phyloP scores from a whole-genome alignment of 169 alveolate genomes.

The Cryptosporidium sp. region DNA sequence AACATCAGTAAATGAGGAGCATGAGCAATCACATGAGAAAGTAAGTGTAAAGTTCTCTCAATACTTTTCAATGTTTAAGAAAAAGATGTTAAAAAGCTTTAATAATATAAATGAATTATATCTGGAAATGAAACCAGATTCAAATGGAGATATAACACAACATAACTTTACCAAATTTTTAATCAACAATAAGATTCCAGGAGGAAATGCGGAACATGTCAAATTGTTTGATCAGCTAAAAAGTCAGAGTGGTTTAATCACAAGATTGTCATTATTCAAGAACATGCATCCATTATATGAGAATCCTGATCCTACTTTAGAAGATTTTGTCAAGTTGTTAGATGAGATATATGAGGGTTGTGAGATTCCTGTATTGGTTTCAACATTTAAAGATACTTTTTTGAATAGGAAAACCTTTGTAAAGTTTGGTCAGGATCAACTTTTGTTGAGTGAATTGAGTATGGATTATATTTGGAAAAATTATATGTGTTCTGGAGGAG shows the following conservation, averaged over 20 bases:
- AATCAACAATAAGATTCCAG: slow-evolving; percentile 40
- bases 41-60: slow-evolving; percentile 63
- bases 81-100: slow-evolving; percentile 32
- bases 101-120: not conserved
- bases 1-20: not conserved
- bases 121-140: slow-evolving; percentile 43
- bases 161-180: slow-evolving; percentile 15
- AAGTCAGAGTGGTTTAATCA: slow-evolving; percentile 16
- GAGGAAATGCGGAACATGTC: slow-evolving; percentile 36
- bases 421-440: slow-evolving; percentile 55
- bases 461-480: slow-evolving; percentile 56
- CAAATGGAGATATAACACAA: slow-evolving; percentile 28
- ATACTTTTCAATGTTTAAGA: slow-evolving; percentile 39
- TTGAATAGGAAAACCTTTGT: slow-evolving; percentile 18
- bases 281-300: slow-evolving; percentile 49
- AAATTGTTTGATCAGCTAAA: slow-evolving; percentile 45
- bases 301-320: slow-evolving; percentile 13
- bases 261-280: slow-evolving; percentile 44
- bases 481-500: slow-evolving; percentile 11
- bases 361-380: slow-evolving; percentile 39
- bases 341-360: slow-evolving; percentile 65
- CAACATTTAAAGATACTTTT: slow-evolving; percentile 10
- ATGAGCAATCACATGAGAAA: slow-evolving; percentile 15
- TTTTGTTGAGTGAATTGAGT: not conserved
- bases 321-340: slow-evolving; percentile 33